phyloP scores from a whole-genome alignment of 2,329 filamentous ascomycete genomes.

The Dothistroma septosporum region DNA sequence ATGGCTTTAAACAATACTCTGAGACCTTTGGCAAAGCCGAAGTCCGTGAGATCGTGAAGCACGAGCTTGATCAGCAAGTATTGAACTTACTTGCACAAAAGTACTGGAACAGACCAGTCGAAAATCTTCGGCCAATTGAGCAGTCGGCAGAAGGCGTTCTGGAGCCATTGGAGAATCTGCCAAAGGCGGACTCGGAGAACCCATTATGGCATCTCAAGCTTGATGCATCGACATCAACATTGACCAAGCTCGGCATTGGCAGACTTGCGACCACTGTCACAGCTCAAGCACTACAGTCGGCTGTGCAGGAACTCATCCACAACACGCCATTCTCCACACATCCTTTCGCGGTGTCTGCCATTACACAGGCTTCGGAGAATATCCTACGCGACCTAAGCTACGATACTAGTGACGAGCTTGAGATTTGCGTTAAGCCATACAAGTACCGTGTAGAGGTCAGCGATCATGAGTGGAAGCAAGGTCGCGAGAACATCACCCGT shows the following conservation, averaged over 20 bases:
- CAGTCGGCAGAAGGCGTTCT: conserved; percentile 25
- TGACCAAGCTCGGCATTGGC: conserved; percentile 93
- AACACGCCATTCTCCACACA: conserved; percentile 83
- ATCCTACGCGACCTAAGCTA: conserved; percentile 95
- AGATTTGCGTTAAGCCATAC: conserved; percentile 98
- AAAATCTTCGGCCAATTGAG: conserved; percentile 62
- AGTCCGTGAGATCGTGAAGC: conserved; percentile 83
- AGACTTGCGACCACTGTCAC: conserved; percentile 89
- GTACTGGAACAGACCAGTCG: conserved; percentile 95
- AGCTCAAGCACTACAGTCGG: conserved; percentile 76
- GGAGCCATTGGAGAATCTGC: conserved; percentile 58
- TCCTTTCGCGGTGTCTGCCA: conserved; percentile 88
- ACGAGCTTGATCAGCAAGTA: conserved; percentile 89
- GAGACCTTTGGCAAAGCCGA: conserved; percentile 85
- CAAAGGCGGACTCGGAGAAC: conserved; percentile 79
- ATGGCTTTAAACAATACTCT: conserved; percentile 91
- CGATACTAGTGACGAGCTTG: conserved; percentile 94
- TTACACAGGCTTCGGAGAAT: conserved; percentile 77
- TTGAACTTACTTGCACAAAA: conserved; percentile 86
- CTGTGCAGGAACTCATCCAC: conserved; percentile 73
- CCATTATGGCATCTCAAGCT: conserved; percentile 92
- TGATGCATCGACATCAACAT: conserved; percentile 80
- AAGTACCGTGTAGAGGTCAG: conserved; percentile 97
- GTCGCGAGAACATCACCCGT: conserved; percentile 73
- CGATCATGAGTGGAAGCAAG: conserved; percentile 79